Percentiles rank a stretch among this genome's conserved stretches.
phyloP scores from a whole-genome alignment of 176 grass and related monocot species.

The Carex scoparia region DNA sequence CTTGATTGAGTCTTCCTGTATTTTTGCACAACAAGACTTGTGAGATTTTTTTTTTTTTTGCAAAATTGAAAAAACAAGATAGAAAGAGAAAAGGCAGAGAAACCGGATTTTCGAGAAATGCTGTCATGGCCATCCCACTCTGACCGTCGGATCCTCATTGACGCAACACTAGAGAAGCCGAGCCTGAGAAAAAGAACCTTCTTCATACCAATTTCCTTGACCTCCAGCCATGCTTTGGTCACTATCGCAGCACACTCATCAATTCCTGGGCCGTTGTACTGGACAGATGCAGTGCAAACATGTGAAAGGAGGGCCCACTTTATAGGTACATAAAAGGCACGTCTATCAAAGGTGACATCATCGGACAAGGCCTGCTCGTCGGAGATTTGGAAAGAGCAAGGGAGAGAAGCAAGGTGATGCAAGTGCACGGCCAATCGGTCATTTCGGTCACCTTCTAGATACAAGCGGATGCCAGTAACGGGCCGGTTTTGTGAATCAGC shows the following conservation, averaged over 20 bases:
- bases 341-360: slow-evolving; percentile 30
- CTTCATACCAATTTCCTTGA: slow-evolving; percentile 66
- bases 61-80: background rate
- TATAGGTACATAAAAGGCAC: slow-evolving; percentile 53
- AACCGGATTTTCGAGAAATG: slow-evolving; percentile 41
- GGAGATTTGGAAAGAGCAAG: slow-evolving; percentile 32
- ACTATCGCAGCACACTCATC: slow-evolving; percentile 79
- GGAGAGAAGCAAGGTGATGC: slow-evolving; percentile 56
- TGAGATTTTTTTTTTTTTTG: background rate
- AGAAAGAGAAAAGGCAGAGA: slow-evolving; percentile 22
- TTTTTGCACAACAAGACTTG: background rate
- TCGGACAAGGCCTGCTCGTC: slow-evolving; percentile 29
- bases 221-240: slow-evolving; percentile 79
- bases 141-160: slow-evolving; percentile 73
- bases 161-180: slow-evolving; percentile 59
- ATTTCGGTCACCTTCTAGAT: slow-evolving; percentile 76
- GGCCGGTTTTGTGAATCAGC: slow-evolving; percentile 60
- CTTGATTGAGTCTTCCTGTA: background rate
- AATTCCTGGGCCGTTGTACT: slow-evolving; percentile 50
- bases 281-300: slow-evolving; percentile 75
- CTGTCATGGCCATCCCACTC: slow-evolving; percentile 56
- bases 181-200: slow-evolving; percentile 88
- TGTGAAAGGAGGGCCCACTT: slow-evolving; percentile 71
- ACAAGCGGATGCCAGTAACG: slow-evolving; percentile 76
- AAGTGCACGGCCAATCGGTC: slow-evolving; percentile 72